Evolutionary conservation across 805 yeast genomes (phyloP).

Genomic region (Barnettozyma sp.): DNA sequence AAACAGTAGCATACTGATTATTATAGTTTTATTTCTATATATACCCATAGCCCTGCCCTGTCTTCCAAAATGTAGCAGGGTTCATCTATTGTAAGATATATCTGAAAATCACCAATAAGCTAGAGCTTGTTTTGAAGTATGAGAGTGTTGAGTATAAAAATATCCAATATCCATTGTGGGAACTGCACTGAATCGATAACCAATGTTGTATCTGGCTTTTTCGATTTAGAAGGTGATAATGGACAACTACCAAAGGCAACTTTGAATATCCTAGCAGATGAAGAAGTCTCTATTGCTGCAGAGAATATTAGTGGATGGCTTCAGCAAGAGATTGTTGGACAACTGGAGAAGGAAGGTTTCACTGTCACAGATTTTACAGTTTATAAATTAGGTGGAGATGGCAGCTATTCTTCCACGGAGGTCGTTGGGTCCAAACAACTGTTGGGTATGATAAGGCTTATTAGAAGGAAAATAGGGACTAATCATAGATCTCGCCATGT

Average conservation of each 20-base stretch:
- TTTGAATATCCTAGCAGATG: conserved; percentile 14
- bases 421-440: conserved; percentile 12
- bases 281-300: conserved; percentile 10
- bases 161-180: conserved; percentile 47
- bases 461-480: conserved; percentile 5
- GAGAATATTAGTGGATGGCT: conserved; percentile 5
- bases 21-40: no score
- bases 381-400: conserved; percentile 22
- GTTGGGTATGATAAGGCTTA: conserved; percentile 16
- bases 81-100: no score
- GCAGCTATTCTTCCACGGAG: neutral
- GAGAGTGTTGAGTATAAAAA: conserved; percentile 11
- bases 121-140: no score
- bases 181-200: conserved; percentile 40
- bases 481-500: conserved; percentile 27
- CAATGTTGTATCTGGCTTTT: conserved; percentile 20
- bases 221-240: conserved; percentile 2
- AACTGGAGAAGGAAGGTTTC: conserved; percentile 15
- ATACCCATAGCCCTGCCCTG: no score
- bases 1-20: no score
- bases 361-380: conserved; percentile 23
- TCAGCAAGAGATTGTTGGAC: conserved; percentile 7
- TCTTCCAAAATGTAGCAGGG: no score
- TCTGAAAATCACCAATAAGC: no score
- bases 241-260: conserved; percentile 8